Conservation (phyloP, 192 early-diverging fungal genomes). For the Haplosporangium gracile region DNA sequence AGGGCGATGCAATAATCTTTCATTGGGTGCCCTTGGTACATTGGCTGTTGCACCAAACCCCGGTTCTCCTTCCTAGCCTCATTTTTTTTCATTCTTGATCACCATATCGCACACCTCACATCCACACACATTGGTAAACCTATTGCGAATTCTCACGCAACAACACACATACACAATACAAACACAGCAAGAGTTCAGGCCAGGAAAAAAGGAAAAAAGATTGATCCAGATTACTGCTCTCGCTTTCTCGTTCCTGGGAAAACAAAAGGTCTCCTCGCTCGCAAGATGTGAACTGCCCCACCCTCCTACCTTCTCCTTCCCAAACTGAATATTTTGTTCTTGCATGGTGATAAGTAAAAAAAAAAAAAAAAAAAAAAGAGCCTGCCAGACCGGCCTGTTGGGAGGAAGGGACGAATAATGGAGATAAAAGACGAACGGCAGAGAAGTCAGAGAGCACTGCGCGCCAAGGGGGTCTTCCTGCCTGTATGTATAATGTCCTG, state of each 20-base stretch:
- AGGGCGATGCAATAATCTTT: neutral
- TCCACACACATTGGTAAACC: neutral
- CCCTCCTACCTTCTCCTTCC: neutral
- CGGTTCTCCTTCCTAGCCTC: neutral
- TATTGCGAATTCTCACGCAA: neutral
- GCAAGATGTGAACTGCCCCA: too few relatives aligned
- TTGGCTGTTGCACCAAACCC: neutral
- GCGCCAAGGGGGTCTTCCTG: neutral
- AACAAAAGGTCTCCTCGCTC: neutral
- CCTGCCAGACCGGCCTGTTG: neutral
- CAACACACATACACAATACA: neutral
- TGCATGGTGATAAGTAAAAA: neutral
- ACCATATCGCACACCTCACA: neutral
- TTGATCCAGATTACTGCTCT: neutral
- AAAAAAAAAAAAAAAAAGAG: neutral
- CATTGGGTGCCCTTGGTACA: neutral
- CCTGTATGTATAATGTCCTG: neutral
- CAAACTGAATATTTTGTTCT: too few relatives aligned
- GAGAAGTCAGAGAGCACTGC: neutral
- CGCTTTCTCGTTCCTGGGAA: slow-evolving; percentile 2
- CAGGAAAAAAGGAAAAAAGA: neutral
- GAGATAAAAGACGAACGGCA: too few relatives aligned
- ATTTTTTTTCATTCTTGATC: neutral
- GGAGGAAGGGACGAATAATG: neutral
- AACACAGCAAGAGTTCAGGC: neutral